Evolutionary conservation across 306 rosid species (phyloP), one percentile per base, ranked within the genome.

Genomic region (Ziziphus jujuba): DNA sequence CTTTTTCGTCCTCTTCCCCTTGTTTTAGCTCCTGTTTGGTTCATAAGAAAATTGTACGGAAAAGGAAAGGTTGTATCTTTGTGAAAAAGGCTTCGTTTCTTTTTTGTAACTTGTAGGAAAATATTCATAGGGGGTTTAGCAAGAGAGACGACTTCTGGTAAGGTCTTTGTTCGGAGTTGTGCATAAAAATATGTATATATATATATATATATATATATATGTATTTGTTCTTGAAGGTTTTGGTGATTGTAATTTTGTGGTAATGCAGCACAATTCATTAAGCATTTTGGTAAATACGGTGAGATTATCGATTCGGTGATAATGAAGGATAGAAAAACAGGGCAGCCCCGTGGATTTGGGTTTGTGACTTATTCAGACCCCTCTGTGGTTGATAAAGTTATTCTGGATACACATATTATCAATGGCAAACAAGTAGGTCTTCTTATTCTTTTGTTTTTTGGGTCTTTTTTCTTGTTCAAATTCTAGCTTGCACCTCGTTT

Each of bases 51-150:
- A 65, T 47, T n/a, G 44, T 28, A 16, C 22, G 11, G 11, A 13
- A 6, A 25, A 35, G 48, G 25, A 17, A n/a, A 48, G 48, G 49
- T 23, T 22, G 66, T 68, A 73, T 51, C 81, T 72, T 55, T 45
- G 74, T 12, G 6, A 43, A 60, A 24, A 69, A 52, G n/a, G 35
- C 53, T 38, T 62, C 70, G 71, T 56, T 63, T 62, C 70, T 70
- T 56, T 63, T 77, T 22, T 59, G 52, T 72, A 75, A 83, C 84
- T 83, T 87, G 95, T 92, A 92, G 97, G 82, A 92, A 92, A 81
- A 92, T 92, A 51, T 92, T 92, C 66, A 88, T 92, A 77, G 98
- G 97, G 55, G 98, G 98, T 78, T 86, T 92, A 85, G 93, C 98
- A 50, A 85, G 96, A 81, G 96, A 87, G 81, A 92, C 98, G 24